Evolutionary conservation across 768 basidiomycete species (phyloP), one percentile per base, ranked within the genome.

Genomic region (Stropharia rugosoannulata): DNA sequence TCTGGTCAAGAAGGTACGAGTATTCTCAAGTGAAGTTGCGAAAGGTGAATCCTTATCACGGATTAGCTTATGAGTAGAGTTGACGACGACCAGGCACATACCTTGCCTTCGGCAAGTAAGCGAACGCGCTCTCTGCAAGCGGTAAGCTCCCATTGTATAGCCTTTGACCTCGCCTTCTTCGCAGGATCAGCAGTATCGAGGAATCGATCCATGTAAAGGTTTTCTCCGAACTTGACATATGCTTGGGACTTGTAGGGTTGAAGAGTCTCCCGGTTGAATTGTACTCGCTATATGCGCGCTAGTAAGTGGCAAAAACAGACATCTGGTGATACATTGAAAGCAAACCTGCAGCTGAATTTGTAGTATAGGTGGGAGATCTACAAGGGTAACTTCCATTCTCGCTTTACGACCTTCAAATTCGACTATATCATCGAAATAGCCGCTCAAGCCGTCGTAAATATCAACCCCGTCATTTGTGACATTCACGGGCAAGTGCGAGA

Each of bases 171-270:
- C 15, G 78, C 76, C 63, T 85, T 89, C 79, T 91, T 94, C 57
- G 79, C 75, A 0, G 82, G 77, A 63, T 90, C 81, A 2, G 85
- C 89, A 46, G 77, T 82, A 57, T 92, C 89, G 66, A 96, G 75
- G 76, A 95, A 99, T 12, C 97, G 87, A 69, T 97, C 95, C 83
- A 98, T 85, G 65, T 83, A 87, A 12, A 99, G 78, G 9, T 84
- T 89, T 70, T 95, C 90, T 15, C 80, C 85, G 66, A 96, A 97
- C 64, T 87, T 90, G 60, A 99, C 88, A 69, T 94, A 96, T 3
- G 93, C 94, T 66, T 99, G 96, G 5, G 92, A 94, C 70, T 99
- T 99, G 77, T 91, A 94, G 13, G 94, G 87, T 60, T 95, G 90
- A 53, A 93, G 79, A 0, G 90, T 93, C 61, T 93, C 89, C 8